Conservation (phyloP, 768 basidiomycete species). For the Coprinellus micaceus region DNA sequence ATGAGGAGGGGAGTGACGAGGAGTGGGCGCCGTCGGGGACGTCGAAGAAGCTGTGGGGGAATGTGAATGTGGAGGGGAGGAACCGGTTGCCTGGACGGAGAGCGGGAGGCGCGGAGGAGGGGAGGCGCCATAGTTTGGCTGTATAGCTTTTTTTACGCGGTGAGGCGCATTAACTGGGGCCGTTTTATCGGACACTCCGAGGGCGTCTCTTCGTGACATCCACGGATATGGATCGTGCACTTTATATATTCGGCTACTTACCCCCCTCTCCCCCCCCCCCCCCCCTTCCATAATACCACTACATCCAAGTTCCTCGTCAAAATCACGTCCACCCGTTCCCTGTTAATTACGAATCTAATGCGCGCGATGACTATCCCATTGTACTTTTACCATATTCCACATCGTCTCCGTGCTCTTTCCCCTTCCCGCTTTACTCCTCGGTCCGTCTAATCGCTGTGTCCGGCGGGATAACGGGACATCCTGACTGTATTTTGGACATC, state of each 20-base stretch:
- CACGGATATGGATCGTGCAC: no score
- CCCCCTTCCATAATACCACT: background rate
- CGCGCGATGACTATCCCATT: background rate
- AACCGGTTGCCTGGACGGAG: slow-evolving; percentile 39
- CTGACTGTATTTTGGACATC: no score
- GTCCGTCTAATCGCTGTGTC: no score
- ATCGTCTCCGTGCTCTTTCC: background rate
- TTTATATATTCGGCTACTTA: no score
- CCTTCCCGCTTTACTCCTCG: no score
- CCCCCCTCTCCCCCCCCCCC: background rate
- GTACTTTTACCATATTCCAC: background rate
- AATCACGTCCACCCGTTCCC: no score
- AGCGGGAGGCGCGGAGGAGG: slow-evolving; percentile 45
- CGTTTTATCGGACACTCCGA: no score
- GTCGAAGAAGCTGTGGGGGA: slow-evolving; percentile 42
- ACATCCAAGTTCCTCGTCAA: background rate
- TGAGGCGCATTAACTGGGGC: no score
- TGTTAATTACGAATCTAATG: background rate
- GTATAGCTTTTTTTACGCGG: slow-evolving; percentile 39
- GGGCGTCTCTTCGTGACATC: no score
- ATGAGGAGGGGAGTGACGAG: slow-evolving; percentile 67
- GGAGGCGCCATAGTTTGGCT: slow-evolving; percentile 64
- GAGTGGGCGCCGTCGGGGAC: slow-evolving; percentile 43
- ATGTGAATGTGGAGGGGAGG: slow-evolving; percentile 53
- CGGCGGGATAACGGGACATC: no score